Evolutionary conservation across 2,329 filamentous ascomycete genomes (phyloP), one percentile per base, ranked within the genome.

Genomic region (Cephalotrichum gorgonifer): DNA sequence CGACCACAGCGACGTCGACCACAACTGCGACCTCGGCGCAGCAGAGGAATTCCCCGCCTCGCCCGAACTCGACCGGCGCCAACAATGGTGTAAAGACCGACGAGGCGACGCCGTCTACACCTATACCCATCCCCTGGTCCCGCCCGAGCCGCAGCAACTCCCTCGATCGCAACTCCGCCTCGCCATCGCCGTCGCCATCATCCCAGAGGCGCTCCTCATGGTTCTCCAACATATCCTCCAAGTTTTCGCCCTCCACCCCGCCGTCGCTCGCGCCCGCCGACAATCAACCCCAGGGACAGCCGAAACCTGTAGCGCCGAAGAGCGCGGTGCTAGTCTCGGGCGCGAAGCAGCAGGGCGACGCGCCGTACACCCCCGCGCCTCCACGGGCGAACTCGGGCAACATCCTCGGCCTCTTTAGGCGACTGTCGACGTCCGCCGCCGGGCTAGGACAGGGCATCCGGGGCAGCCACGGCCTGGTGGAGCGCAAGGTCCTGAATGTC

Each of bases 171-270:
- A 57, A 62, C 15, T 48, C 55, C 15, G 54, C 55, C 25, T 52
- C 57, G 17, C 50, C 54, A 23, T 35, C 38, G 25, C 43, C 12
- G 15, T 48, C 51, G 23, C 51, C 50, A 33, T 65, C 70, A 2
- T 64, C 69, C 7, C 68, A 72, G 43, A 73, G 79, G 48, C 78
- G 88, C 54, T 83, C 82, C 53, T 95, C 90, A 14, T 98, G 93
- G 93, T 90, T 97, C 60, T 88, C 87, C 50, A 95, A 82, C 60
- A 81, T 97, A 56, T 94, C 88, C 54, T 91, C 88, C 55, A 96
- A 95, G 63, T 95, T 97, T 69, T 89, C 86, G 3, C 35, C 30
- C 22, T 70, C 71, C 17, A 62, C 58, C n/a, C 54, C 60, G 25
- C 53, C 60, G 48, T 51, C 55, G 47, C 45, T 52, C 41, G 31